phyloP scores from a whole-genome alignment of 768 basidiomycete species.

The Trametes meyenii region DNA sequence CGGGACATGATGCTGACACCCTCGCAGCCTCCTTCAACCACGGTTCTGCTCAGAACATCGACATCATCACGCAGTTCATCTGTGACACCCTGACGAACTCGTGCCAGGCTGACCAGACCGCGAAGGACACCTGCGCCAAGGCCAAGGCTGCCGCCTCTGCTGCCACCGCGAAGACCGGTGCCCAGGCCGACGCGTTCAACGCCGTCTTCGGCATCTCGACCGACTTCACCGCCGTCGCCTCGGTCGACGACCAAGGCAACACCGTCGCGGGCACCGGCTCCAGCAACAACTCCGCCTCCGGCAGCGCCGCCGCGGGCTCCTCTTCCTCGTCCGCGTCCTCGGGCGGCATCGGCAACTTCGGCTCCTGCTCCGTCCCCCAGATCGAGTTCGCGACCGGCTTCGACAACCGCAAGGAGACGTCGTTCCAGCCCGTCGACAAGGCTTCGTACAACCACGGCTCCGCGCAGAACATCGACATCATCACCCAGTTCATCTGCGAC shows the following conservation, averaged over 20 bases:
- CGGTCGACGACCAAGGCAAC: conserved; percentile 49
- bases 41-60: conserved; percentile 60
- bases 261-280: conserved; percentile 33
- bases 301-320: conserved; percentile 22
- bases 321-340: too few species aligned
- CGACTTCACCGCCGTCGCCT: conserved; percentile 48
- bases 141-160: conserved; percentile 36
- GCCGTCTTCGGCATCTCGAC: conserved; percentile 57
- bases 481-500: conserved; percentile 62
- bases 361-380: conserved; percentile 54
- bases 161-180: conserved; percentile 41
- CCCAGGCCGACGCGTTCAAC: conserved; percentile 67
- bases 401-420: conserved; percentile 55
- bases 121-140: conserved; percentile 51
- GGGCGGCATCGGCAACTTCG: conserved; percentile 45
- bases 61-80: conserved; percentile 60
- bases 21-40: conserved; percentile 52
- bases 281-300: conserved; percentile 18
- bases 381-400: conserved; percentile 60
- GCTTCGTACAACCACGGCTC: conserved; percentile 58
- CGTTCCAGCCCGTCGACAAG: conserved; percentile 54
- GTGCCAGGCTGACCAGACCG: conserved; percentile 57
- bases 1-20: too few species aligned
- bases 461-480: conserved; percentile 61
- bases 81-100: conserved; percentile 57